Evolutionary conservation across 768 basidiomycete genomes (phyloP), one percentile per base, ranked within the genome.

Genomic region (Tricholoma sp.): DNA sequence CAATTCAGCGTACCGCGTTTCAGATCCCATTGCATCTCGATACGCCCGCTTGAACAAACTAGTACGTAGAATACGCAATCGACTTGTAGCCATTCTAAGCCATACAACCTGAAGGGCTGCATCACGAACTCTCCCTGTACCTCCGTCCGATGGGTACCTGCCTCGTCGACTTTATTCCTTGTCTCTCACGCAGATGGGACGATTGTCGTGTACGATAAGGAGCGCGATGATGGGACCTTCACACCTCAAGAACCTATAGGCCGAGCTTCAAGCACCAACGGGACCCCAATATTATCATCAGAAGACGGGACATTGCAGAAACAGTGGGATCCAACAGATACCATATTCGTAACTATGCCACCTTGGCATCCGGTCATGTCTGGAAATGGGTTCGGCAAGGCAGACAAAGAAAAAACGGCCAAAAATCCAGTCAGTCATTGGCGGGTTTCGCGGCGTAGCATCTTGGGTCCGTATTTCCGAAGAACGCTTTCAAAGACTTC

Each of bases 361-460:
- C 88, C 89, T n/a, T 91, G 89, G 88, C 88, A 92, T 71, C 88
- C 89, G 2, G 81, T 81, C 49, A 74, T 80, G 18, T 74, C 77
- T 33, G 71, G 74, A 29, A 59, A 57, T 50, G 65, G 66, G 6
- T 58, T 71, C 55, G 70, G 72, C 50, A 73, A 77, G 71, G 56
- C 73, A n/a, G 84, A 90, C 57, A 91, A 84, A 62, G 88, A 89
- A 31, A 86, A 85, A 62, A 74, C 76, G 13, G 81, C 79, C 3
- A 91, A 89, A 70, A 96, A 96, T 63, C 94, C 93, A 2, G 88
- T 95, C 9, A 92, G 89, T 62, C 93, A 94, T 67, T 96, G 93
- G 93, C 79, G 86, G 53, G 74, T 95, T 8, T 86, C 88, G 28
- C 77, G 77, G 60, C 83, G 85, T 50, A 77, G 82, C 42, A 81